Evolutionary conservation across 306 rosid genomes (phyloP).

Genomic region (Macrotyloma uniflorum): DNA sequence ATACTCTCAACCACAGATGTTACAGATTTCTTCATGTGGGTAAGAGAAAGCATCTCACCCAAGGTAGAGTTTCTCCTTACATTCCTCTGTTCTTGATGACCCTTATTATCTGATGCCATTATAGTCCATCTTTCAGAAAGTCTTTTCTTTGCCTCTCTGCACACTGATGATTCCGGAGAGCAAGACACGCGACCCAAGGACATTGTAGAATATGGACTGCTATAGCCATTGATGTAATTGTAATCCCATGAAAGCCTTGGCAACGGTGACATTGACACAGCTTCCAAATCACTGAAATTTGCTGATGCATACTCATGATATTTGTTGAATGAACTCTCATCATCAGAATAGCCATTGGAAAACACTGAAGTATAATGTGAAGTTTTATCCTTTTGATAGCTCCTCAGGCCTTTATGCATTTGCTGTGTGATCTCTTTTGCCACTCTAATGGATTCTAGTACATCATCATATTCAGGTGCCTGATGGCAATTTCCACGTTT

Average conservation of each 20-base stretch:
- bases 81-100: slow-evolving; percentile 62
- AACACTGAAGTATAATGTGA: slow-evolving; percentile 63
- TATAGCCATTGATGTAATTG: slow-evolving; percentile 57
- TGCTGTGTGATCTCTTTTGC: slow-evolving; percentile 55
- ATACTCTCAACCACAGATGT: slow-evolving; percentile 46
- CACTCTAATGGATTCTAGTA: slow-evolving; percentile 53
- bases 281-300: slow-evolving; percentile 69
- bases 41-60: slow-evolving; percentile 95
- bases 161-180: slow-evolving; percentile 90
- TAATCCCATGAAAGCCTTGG: slow-evolving; percentile 90
- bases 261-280: slow-evolving; percentile 74
- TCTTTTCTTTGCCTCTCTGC: slow-evolving; percentile 94
- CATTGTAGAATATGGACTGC: slow-evolving; percentile 72
- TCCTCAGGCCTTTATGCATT: slow-evolving; percentile 51
- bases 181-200: slow-evolving; percentile 74
- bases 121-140: slow-evolving; percentile 94
- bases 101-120: slow-evolving; percentile 65
- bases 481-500: slow-evolving; percentile 48
- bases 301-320: slow-evolving; percentile 61
- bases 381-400: slow-evolving; percentile 62
- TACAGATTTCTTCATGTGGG: slow-evolving; percentile 60
- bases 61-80: slow-evolving; percentile 71
- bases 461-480: slow-evolving; percentile 56
- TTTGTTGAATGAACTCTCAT: slow-evolving; percentile 83
- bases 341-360: slow-evolving; percentile 78